Percentiles rank a stretch among this genome's conserved stretches.
phyloP scores from a whole-genome alignment of 2,329 filamentous ascomycete species.

The Cercospora janseana region DNA sequence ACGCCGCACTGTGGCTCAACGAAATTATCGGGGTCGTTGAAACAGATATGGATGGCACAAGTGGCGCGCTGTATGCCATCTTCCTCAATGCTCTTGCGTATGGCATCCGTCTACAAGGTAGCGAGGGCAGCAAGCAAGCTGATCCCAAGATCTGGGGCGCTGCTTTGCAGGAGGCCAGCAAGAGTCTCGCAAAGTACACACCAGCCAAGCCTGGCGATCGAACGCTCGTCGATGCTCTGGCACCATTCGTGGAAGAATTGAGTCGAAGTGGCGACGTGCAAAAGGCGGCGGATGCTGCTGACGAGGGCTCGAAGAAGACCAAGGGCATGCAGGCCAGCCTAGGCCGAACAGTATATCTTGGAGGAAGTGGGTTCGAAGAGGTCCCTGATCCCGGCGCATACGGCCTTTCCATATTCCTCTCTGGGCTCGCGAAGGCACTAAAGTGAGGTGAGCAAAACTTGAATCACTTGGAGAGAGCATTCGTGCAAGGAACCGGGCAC shows the following conservation, averaged over 20 bases:
- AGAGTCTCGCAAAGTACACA: slow-evolving; percentile 76
- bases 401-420: slow-evolving; percentile 82
- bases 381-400: slow-evolving; percentile 71
- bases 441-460: slow-evolving; percentile 26
- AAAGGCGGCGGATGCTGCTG: slow-evolving; percentile 72
- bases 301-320: slow-evolving; percentile 74
- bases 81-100: slow-evolving; percentile 83
- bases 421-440: slow-evolving; percentile 65
- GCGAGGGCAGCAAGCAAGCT: slow-evolving; percentile 33
- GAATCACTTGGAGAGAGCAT: slow-evolving; percentile 9
- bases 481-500: neutral
- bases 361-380: slow-evolving; percentile 68
- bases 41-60: slow-evolving; percentile 70
- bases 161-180: slow-evolving; percentile 69
- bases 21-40: slow-evolving; percentile 64
- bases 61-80: slow-evolving; percentile 78
- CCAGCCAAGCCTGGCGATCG: slow-evolving; percentile 85
- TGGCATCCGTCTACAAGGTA: slow-evolving; percentile 58
- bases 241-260: slow-evolving; percentile 79
- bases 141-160: slow-evolving; percentile 57
- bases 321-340: slow-evolving; percentile 90
- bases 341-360: slow-evolving; percentile 79
- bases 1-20: slow-evolving; percentile 60
- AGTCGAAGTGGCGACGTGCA: slow-evolving; percentile 63
- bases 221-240: slow-evolving; percentile 84